phyloP scores from a whole-genome alignment of 805 yeast genomes.

The Candida chauliodis region DNA sequence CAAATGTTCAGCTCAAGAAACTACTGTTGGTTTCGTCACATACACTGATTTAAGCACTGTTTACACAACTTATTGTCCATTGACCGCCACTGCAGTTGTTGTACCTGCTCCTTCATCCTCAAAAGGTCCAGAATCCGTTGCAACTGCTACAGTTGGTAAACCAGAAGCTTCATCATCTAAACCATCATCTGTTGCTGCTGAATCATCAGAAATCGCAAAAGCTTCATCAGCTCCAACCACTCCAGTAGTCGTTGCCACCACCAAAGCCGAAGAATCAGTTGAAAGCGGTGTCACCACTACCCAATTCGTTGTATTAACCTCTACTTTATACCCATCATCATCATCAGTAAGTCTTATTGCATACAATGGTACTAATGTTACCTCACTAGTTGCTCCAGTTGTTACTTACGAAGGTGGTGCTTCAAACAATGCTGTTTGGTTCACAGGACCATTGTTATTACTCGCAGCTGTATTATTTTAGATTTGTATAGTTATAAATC shows the following conservation, averaged over 20 bases:
- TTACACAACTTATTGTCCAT: conserved; percentile 25
- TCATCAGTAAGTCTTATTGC: conserved; percentile 4
- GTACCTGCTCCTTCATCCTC: conserved; percentile 1
- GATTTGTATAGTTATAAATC: not conserved
- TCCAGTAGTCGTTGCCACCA: conserved; percentile 5
- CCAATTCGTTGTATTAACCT: conserved; percentile 4
- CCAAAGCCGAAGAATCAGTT: conserved; percentile 6
- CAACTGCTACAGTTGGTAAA: not conserved
- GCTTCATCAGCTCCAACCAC: not conserved
- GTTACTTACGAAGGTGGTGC: conserved; percentile 10
- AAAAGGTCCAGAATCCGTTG: not conserved
- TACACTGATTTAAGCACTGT: conserved; percentile 16
- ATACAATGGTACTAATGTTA: not conserved
- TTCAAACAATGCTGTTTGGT: conserved; percentile 7
- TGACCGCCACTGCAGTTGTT: conserved; percentile 8
- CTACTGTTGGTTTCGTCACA: conserved; percentile 30
- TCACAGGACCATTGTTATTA: conserved; percentile 8
- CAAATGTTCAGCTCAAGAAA: conserved; percentile 28
- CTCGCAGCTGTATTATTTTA: conserved; percentile 5
- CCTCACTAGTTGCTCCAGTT: conserved; percentile 1
- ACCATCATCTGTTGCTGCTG: conserved; percentile 1
- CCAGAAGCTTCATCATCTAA: conserved; percentile 2
- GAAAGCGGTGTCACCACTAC: conserved; percentile 3
- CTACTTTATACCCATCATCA: conserved; percentile 6
- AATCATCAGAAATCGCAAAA: not conserved